Conservation (phyloP, 2,329 filamentous ascomycete genomes). For the Bipolaris zeicola region DNA sequence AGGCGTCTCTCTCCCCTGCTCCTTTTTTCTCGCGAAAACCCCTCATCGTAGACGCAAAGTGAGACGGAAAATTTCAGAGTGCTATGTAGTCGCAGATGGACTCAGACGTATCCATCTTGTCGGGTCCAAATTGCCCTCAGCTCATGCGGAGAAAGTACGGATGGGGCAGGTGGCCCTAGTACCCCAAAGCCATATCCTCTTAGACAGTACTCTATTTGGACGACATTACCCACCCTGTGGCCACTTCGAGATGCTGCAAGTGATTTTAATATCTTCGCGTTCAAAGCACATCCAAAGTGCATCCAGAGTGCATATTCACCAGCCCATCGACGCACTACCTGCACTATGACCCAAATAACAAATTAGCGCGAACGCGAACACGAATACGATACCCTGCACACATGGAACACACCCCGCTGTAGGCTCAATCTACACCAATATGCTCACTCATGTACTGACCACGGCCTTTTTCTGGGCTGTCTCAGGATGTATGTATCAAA, state of each 20-base stretch:
- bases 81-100: constrained; percentile 2
- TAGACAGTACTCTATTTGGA: constrained; percentile 11
- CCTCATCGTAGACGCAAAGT: neutral
- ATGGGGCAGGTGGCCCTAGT: constrained; percentile 14
- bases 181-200: constrained; percentile 6
- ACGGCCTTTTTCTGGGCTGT: neutral
- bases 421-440: no score
- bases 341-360: neutral
- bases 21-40: neutral
- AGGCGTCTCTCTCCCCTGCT: no score
- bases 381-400: neutral
- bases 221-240: neutral
- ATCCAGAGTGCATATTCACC: no score
- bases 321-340: no score
- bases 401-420: neutral
- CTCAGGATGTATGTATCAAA: neutral
- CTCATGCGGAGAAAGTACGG: constrained; percentile 18
- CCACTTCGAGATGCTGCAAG: neutral
- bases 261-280: no score
- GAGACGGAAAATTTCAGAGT: neutral
- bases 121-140: constrained; percentile 19
- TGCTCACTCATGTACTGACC: neutral
- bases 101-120: constrained; percentile 12
- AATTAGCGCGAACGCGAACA: no score
- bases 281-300: no score